Evolutionary conservation across 2,329 filamentous ascomycete genomes (phyloP).

Genomic region (Diaporthe sp.): DNA sequence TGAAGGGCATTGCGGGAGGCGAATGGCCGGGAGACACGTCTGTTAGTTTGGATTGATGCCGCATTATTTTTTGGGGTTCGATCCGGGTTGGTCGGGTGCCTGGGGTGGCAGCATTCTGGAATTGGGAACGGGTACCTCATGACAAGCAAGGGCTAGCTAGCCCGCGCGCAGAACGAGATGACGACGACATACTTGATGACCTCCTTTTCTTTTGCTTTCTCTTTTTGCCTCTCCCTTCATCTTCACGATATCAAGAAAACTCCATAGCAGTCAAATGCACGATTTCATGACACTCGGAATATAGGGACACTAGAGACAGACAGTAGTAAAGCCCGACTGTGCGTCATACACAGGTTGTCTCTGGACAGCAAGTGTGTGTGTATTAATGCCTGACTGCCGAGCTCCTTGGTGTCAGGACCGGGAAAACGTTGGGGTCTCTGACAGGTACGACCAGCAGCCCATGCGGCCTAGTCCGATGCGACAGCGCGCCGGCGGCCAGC

Average conservation of each 20-base stretch:
- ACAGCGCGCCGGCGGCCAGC: slow-evolving; percentile 10
- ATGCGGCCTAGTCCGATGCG: neutral
- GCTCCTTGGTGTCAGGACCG: neutral
- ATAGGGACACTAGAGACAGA: neutral
- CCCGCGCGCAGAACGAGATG: slow-evolving; percentile 19
- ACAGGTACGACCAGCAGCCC: slow-evolving; percentile 21
- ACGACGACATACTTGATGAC: slow-evolving; percentile 28
- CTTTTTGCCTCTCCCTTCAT: neutral
- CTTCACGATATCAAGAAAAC: slow-evolving; percentile 27
- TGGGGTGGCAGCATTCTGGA: slow-evolving; percentile 6
- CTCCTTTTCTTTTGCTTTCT: neutral
- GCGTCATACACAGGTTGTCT: neutral
- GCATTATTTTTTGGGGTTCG: neutral
- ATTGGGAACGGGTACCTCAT: slow-evolving; percentile 8
- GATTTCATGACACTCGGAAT: neutral
- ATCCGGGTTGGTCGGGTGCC: neutral
- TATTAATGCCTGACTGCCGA: neutral
- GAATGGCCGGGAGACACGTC: slow-evolving; percentile 28
- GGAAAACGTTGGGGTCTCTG: neutral
- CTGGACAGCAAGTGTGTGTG: neutral
- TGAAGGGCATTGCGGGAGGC: neutral
- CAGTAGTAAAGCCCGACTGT: neutral
- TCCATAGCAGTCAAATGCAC: slow-evolving; percentile 25
- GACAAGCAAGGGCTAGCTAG: slow-evolving; percentile 18
- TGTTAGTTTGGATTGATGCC: slow-evolving; percentile 15